phyloP scores from a whole-genome alignment of 2,329 filamentous ascomycete species.

The Arachnopeziza araneosa region DNA sequence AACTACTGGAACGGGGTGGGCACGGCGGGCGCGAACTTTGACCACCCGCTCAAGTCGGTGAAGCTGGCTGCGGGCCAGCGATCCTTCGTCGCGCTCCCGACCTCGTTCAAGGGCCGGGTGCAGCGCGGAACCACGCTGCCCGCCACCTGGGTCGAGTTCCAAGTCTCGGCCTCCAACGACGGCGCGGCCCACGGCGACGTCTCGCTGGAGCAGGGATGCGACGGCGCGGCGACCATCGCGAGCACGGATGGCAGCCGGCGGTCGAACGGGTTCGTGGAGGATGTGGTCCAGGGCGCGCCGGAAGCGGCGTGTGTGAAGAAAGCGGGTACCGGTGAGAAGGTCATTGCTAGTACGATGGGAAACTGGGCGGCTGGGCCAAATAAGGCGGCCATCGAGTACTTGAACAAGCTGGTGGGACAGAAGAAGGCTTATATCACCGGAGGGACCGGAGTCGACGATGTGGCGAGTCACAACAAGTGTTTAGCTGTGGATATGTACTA shows the following conservation, averaged over 20 bases:
- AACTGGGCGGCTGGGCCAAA: slow-evolving; percentile 36
- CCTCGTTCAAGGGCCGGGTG: slow-evolving; percentile 37
- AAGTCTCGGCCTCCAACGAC: slow-evolving; percentile 34
- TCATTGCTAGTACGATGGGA: slow-evolving; percentile 33
- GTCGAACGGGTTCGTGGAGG: slow-evolving; percentile 30
- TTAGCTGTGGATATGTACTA: slow-evolving; percentile 24
- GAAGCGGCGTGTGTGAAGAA: slow-evolving; percentile 31
- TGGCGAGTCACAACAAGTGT: slow-evolving; percentile 31
- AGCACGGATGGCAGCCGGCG: slow-evolving; percentile 33
- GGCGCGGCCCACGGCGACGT: slow-evolving; percentile 35
- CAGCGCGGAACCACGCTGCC: slow-evolving; percentile 35
- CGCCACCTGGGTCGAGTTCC: slow-evolving; percentile 37
- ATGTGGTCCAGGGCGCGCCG: slow-evolving; percentile 31
- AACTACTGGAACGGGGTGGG: slow-evolving; percentile 39
- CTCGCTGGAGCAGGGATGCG: slow-evolving; percentile 34
- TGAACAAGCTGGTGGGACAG: slow-evolving; percentile 29
- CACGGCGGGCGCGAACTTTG: slow-evolving; percentile 35
- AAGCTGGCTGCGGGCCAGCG: slow-evolving; percentile 29
- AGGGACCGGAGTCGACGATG: slow-evolving; percentile 31
- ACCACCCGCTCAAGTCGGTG: slow-evolving; percentile 33
- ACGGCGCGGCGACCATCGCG: slow-evolving; percentile 34
- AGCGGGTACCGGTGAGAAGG: slow-evolving; percentile 29
- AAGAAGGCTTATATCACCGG: slow-evolving; percentile 33
- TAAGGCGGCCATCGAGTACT: slow-evolving; percentile 33
- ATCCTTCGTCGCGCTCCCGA: slow-evolving; percentile 29